Conservation (phyloP, 2,329 filamentous ascomycete genomes). For the Cladophialophora exuberans region DNA sequence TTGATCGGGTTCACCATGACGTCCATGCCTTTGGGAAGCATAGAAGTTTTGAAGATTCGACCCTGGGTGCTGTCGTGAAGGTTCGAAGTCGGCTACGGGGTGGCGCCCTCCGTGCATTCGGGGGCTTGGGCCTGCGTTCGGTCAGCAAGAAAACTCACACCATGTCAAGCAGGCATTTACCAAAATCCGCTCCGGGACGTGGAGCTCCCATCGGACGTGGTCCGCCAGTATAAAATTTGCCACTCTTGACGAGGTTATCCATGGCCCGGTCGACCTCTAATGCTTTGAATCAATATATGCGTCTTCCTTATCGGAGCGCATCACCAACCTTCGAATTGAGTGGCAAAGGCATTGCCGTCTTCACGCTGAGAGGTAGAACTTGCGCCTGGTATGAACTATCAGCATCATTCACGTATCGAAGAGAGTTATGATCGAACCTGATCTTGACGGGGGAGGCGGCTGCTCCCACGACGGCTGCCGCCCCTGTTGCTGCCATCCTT, state of each 20-base stretch:
- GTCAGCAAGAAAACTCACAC: not conserved
- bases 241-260: slow-evolving; percentile 95
- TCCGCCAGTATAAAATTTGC: slow-evolving; percentile 72
- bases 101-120: slow-evolving; percentile 72
- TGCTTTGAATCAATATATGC: slow-evolving; percentile 34
- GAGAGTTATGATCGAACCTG: slow-evolving; percentile 56
- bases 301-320: not conserved
- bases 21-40: slow-evolving; percentile 85
- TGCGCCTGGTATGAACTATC: slow-evolving; percentile 59
- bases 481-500: slow-evolving; percentile 63
- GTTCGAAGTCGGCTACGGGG: slow-evolving; percentile 82
- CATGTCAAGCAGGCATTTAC: slow-evolving; percentile 13
- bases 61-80: slow-evolving; percentile 70
- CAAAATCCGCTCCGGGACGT: slow-evolving; percentile 31
- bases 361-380: slow-evolving; percentile 75
- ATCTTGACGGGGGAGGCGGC: slow-evolving; percentile 71
- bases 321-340: slow-evolving; percentile 80
- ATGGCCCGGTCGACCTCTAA: slow-evolving; percentile 93
- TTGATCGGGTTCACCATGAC: slow-evolving; percentile 91
- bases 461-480: slow-evolving; percentile 74
- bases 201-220: slow-evolving; percentile 70
- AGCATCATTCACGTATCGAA: slow-evolving; percentile 16
- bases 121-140: slow-evolving; percentile 58
- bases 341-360: slow-evolving; percentile 76
- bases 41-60: slow-evolving; percentile 93